A percentile compares a stretch with the other conserved stretches of the same genome.
Conservation (phyloP, 2,329 filamentous ascomycete species). For the Calonectria pauciramosa region DNA sequence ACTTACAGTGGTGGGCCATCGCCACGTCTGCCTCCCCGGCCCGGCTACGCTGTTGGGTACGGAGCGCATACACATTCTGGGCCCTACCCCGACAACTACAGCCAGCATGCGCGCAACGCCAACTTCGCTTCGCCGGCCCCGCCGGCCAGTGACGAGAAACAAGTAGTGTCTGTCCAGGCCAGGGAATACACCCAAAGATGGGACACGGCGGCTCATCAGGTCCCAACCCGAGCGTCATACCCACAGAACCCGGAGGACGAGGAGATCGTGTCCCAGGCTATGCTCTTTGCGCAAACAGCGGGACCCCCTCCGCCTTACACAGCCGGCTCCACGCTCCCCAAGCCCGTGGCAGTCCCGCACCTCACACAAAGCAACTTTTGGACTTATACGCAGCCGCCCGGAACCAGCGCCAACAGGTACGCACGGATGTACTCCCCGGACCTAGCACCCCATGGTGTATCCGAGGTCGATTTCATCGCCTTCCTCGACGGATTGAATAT, state of each 20-base stretch:
- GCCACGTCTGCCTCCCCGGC: neutral
- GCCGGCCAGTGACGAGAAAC: neutral
- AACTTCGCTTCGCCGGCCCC: neutral
- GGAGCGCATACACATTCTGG: neutral
- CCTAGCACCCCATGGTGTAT: neutral
- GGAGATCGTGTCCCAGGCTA: neutral
- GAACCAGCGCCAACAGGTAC: neutral
- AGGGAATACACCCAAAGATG: neutral
- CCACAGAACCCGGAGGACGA: neutral
- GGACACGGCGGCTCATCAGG: neutral
- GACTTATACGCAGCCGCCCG: neutral
- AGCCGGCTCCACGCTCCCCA: neutral
- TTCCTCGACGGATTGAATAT: slow-evolving; percentile 2
- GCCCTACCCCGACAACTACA: neutral
- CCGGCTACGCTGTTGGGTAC: neutral
- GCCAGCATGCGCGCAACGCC: neutral
- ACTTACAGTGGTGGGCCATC: neutral
- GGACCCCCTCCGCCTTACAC: neutral
- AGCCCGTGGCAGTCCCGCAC: neutral
- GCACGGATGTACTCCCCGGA: neutral
- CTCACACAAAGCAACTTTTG: neutral
- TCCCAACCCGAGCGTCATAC: neutral
- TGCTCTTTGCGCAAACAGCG: neutral
- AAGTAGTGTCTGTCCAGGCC: neutral
- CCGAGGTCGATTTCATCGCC: neutral